Evolutionary conservation across 2,329 filamentous ascomycete genomes (phyloP).

Genomic region (Xylariaceae sp.): DNA sequence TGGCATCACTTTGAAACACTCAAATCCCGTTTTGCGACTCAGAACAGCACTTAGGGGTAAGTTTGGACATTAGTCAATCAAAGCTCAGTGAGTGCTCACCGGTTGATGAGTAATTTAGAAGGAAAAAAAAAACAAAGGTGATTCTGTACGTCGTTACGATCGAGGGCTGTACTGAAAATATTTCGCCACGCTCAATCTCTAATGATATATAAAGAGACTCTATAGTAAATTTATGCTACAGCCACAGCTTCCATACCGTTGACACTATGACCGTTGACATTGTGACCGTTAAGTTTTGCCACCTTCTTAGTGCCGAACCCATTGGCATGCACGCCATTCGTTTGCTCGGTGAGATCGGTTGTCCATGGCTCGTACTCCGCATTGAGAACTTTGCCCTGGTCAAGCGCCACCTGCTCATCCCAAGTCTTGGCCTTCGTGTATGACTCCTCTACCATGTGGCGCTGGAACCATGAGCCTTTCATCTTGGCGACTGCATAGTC

Average conservation of each 20-base stretch:
- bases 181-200: too few species aligned
- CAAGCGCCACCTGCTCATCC: constrained; percentile 10
- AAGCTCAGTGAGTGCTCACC: too few species aligned
- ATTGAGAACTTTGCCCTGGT: constrained; percentile 11
- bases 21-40: too few species aligned
- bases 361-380: constrained; percentile 12
- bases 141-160: too few species aligned
- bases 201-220: too few species aligned
- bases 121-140: too few species aligned
- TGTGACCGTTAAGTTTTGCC: not conserved
- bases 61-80: too few species aligned
- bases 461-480: constrained; percentile 34
- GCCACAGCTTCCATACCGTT: not conserved
- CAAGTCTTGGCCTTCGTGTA: constrained; percentile 11
- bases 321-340: not conserved
- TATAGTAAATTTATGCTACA: not conserved
- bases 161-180: too few species aligned
- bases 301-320: too few species aligned
- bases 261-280: not conserved
- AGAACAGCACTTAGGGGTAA: too few species aligned
- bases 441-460: constrained; percentile 42
- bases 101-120: too few species aligned
- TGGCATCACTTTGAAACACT: too few species aligned
- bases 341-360: constrained; percentile 2
- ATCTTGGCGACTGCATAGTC: constrained; percentile 42